These are phyloP conservation scores for Hanseniaspora sp. DNA, from an alignment of 1,139 yeast species.

Conservation along the genomic window DNA sequence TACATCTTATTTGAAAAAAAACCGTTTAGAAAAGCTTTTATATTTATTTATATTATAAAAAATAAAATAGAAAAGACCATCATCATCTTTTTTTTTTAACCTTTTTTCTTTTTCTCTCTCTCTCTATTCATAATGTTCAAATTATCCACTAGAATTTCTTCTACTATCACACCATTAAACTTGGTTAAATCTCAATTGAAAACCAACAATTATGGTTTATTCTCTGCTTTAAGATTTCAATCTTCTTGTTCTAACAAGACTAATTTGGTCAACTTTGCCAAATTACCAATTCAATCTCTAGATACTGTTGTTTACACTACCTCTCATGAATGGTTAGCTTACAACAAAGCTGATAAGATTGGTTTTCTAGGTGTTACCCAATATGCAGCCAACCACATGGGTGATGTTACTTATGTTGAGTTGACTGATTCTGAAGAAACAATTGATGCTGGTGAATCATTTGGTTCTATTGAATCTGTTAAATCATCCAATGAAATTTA, in stretches of 20 bases:
- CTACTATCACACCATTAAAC: slow-evolving; percentile 9
- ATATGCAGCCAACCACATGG: slow-evolving; percentile 95
- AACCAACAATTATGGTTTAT: not conserved
- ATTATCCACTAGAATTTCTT: slow-evolving; percentile 5
- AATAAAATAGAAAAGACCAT: not conserved
- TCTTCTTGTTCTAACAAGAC: slow-evolving; percentile 13
- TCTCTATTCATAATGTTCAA: slow-evolving; percentile 4
- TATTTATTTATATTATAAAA: too few relatives aligned
- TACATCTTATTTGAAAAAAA: too few relatives aligned
- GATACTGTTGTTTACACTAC: slow-evolving; percentile 52
- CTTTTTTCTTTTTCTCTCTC: too few relatives aligned
- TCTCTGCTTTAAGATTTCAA: slow-evolving; percentile 10
- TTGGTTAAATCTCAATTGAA: slow-evolving; percentile 4
- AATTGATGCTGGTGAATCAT: slow-evolving; percentile 63
- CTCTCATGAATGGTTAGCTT: slow-evolving; percentile 94
- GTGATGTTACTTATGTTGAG: slow-evolving; percentile 92
- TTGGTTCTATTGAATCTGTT: slow-evolving; percentile 91
- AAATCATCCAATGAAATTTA: slow-evolving; percentile 90
- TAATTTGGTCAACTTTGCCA: slow-evolving; percentile 10
- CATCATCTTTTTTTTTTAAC: too few relatives aligned
- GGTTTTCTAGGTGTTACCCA: slow-evolving; percentile 85
- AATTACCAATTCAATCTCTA: slow-evolving; percentile 7
- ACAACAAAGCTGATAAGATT: slow-evolving; percentile 60
- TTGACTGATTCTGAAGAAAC: slow-evolving; percentile 65
- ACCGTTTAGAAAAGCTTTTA: too few relatives aligned